These are phyloP conservation scores for Ganoderma sp. DNA, from an alignment of 1,284 basidiomycete species.

Conservation along the genomic window DNA sequence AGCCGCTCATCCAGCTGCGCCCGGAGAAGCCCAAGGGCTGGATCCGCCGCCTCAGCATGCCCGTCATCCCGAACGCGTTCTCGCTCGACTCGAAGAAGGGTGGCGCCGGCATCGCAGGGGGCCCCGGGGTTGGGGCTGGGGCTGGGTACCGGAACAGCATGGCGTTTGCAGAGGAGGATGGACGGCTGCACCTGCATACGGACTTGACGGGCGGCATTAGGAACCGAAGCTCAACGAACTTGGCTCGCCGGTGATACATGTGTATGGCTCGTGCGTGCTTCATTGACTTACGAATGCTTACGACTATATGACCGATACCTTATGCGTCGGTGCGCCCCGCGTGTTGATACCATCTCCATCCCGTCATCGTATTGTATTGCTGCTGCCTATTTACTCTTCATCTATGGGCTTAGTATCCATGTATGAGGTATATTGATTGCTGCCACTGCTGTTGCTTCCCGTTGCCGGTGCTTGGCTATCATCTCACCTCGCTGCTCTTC, in stretches of 20 bases:
- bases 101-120: constrained; percentile 33
- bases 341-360: background rate
- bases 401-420: background rate
- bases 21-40: constrained; percentile 66
- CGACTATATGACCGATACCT: constrained; percentile 15
- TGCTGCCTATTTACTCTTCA: background rate
- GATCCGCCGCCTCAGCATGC: constrained; percentile 80
- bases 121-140: constrained; percentile 23
- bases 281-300: constrained; percentile 5
- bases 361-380: background rate
- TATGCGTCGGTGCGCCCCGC: background rate
- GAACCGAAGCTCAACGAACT: constrained; percentile 38
- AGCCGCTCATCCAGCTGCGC: constrained; percentile 49
- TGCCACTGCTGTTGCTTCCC: background rate
- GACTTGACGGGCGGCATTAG: constrained; percentile 34
- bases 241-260: constrained; percentile 34
- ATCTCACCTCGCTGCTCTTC: background rate
- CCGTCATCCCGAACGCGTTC: constrained; percentile 62
- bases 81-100: constrained; percentile 46
- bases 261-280: background rate
- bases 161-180: constrained; percentile 39
- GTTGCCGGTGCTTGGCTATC: background rate
- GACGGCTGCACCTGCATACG: constrained; percentile 29
- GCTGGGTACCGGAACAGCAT: constrained; percentile 36
- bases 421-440: background rate